phyloP scores from a whole-genome alignment of 2,329 filamentous ascomycete species.

The Sclerotinia nivalis region DNA sequence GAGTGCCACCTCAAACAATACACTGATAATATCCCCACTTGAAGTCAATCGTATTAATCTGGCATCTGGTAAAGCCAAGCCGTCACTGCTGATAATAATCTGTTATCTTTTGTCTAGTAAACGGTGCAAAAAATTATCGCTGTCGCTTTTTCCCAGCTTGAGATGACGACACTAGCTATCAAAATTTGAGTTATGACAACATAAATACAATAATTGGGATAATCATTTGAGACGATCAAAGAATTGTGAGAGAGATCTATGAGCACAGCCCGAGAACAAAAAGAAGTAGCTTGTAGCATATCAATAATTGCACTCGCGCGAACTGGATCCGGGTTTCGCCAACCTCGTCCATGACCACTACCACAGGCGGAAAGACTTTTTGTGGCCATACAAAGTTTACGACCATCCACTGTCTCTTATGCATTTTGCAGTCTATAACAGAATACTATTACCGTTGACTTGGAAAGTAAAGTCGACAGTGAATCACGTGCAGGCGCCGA shows the following conservation, averaged over 20 bases:
- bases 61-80: not conserved
- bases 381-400: not conserved
- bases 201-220: not conserved
- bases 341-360: not conserved
- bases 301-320: not conserved
- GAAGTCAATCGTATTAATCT: not conserved
- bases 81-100: not conserved
- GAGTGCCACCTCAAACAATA: not conserved
- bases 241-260: too few species aligned
- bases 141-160: not conserved
- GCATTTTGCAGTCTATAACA: not conserved
- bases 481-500: not conserved
- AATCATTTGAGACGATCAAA: too few species aligned
- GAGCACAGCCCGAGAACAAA: not conserved
- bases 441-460: not conserved
- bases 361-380: too few species aligned
- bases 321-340: not conserved
- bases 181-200: not conserved
- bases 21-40: not conserved
- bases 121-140: too few species aligned
- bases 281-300: not conserved
- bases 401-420: not conserved
- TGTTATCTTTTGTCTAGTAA: too few species aligned
- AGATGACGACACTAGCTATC: not conserved
- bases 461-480: not conserved